Conservation (phyloP, 495 filamentous ascomycete genomes). For the Xeromyces bisporus region DNA sequence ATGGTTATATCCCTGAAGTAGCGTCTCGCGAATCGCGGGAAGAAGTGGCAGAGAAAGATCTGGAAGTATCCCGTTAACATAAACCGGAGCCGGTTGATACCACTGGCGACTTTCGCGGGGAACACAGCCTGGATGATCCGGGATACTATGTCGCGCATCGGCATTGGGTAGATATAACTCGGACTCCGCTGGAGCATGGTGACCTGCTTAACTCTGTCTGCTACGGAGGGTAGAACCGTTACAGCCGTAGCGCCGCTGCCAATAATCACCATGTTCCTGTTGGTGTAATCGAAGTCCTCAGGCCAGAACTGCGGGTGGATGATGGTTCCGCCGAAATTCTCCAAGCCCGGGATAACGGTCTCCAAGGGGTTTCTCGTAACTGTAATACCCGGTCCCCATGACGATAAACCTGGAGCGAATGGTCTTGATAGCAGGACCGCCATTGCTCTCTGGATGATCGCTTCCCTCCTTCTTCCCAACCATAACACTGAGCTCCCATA, state of each 20-base stretch:
- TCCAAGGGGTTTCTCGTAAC: constrained; percentile 41
- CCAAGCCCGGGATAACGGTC: constrained; percentile 25
- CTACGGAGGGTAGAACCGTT: constrained; percentile 31
- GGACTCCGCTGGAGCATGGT: constrained; percentile 44
- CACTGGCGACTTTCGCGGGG: constrained; percentile 18
- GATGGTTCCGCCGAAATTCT: constrained; percentile 26
- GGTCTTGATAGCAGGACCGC: constrained; percentile 26
- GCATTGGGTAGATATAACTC: constrained; percentile 35
- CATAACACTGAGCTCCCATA: no score
- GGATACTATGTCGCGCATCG: no score
- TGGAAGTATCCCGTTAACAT: constrained; percentile 28
- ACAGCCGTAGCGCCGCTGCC: constrained; percentile 42
- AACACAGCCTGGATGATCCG: no score
- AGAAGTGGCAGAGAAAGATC: constrained; percentile 38
- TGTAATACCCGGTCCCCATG: constrained; percentile 13
- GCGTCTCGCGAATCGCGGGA: constrained; percentile 32
- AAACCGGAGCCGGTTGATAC: constrained; percentile 29
- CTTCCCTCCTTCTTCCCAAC: no score
- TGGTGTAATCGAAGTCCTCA: constrained; percentile 27
- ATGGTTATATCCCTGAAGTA: constrained; percentile 26
- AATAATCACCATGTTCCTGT: constrained; percentile 39
- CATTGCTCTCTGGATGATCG: constrained; percentile 33
- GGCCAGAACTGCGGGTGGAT: constrained; percentile 40
- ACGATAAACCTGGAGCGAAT: constrained; percentile 17
- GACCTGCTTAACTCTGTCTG: constrained; percentile 26